Base-by-base conservation (phyloP, 257 asterid genomes). In the Avicennia marina region DNA sequence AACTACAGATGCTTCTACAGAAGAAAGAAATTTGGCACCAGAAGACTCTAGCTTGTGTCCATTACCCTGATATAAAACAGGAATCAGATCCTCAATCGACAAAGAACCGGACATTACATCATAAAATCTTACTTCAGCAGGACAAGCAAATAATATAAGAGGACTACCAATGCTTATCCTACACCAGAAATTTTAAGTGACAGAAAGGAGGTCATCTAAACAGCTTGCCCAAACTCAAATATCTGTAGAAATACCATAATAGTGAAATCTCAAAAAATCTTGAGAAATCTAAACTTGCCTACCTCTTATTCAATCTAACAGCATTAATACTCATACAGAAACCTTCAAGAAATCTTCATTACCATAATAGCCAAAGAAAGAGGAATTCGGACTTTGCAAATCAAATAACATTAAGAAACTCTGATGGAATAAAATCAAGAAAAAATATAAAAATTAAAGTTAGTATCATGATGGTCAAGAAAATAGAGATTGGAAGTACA, bases 1-100 rank as follows among this genome's bases (percentile, higher is more conserved):
- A 69, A 79, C 95, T 49, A 86, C 89, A 32, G 86, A 81, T 69
- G 84, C 80, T 78, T 79, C 86, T 56, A 89, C 80, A 44, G 86
- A 81, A 56, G 91, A 86, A 16, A 89, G 74, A 52, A 72, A 65
- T 50, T 81, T 79, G 34, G 66, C 67, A 75, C 61, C 70, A 62
- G 51, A 45, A 46, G 81, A 47, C 73, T 59, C 68, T 53, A 53
- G 70, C 67, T 65, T 46, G 43, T 56, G 58, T 26, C 43, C 54
- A 17, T 68, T 63, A 56, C 80, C 81, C 95, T 89, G 72, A 65
- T 54, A 40, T 45, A 47, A 32, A 45, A 71, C 48, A 13, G 7
- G 40, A 18, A 25, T 17, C 34, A 49, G 7, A 61, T 46, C 39
- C 39, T 49, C 62, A 53, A 43, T 44, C 24, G 32, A 36, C 56